Conservation (phyloP, 768 basidiomycete genomes). For the Leucogyrophana mollusca region DNA sequence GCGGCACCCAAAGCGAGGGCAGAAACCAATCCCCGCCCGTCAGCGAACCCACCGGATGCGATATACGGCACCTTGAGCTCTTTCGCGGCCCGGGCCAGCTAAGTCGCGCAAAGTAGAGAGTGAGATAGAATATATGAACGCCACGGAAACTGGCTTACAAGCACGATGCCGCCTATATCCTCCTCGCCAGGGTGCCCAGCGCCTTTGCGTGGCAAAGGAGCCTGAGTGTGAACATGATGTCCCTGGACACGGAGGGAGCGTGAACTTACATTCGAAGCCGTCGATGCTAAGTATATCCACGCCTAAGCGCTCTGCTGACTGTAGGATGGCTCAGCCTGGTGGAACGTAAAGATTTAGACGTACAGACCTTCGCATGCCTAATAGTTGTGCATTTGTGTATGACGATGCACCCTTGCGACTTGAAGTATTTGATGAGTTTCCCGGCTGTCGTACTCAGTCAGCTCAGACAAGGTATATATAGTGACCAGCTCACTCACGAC, state of each 20-base stretch:
- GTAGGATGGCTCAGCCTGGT: background rate
- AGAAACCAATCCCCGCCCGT: conserved; percentile 80
- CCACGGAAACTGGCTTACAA: conserved; percentile 47
- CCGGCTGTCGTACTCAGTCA: conserved; percentile 55
- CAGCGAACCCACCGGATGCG: conserved; percentile 89
- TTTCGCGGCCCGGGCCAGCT: conserved; percentile 86
- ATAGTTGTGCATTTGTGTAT: conserved; percentile 91
- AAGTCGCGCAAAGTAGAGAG: background rate
- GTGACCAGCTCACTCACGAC: conserved; percentile 51
- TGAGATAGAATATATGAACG: conserved; percentile 5
- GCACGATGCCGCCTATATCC: conserved; percentile 83
- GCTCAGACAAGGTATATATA: background rate
- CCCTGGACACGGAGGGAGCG: background rate
- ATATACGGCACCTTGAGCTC: conserved; percentile 85
- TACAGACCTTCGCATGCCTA: conserved; percentile 76
- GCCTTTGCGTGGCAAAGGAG: conserved; percentile 53
- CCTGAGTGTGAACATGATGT: conserved; percentile 10
- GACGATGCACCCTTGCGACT: conserved; percentile 72
- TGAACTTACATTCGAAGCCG: conserved; percentile 78
- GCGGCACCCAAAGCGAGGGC: conserved; percentile 79
- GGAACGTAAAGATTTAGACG: background rate
- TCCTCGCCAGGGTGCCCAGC: conserved; percentile 96
- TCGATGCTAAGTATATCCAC: conserved; percentile 91
- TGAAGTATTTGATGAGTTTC: conserved; percentile 77
- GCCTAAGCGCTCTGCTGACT: conserved; percentile 70